Base-by-base conservation (phyloP, 139 green algal species). In the Pleodorina starrii region DNA sequence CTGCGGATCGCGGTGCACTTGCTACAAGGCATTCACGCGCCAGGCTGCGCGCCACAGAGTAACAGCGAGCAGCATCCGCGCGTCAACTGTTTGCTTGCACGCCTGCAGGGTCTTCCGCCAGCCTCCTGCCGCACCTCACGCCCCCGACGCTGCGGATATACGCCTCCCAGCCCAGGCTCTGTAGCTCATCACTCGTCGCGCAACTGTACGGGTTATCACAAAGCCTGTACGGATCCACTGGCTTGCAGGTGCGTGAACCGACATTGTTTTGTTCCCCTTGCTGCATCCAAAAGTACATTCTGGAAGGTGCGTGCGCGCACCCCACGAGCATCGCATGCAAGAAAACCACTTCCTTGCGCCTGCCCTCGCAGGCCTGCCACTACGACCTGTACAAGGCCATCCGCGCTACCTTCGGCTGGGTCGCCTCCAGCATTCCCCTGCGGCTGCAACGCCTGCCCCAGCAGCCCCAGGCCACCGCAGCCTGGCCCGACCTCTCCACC, bases 241-340 rank as follows among this genome's bases (percentile, higher is more conserved):
- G 35, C 1, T 11, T 84, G 76, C 76, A 84, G 76, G 76, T 79
- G n/a, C n/a, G n/a, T n/a, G n/a, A n/a, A n/a, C n/a, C n/a, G n/a
- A n/a, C n/a, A n/a, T n/a, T n/a, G n/a, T n/a, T n/a, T n/a, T n/a
- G n/a, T n/a, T n/a, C n/a, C n/a, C n/a, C n/a, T n/a, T n/a, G n/a
- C n/a, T n/a, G n/a, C n/a, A n/a, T n/a, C n/a, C n/a, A n/a, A n/a
- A n/a, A n/a, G n/a, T n/a, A n/a, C n/a, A n/a, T n/a, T n/a, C n/a
- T n/a, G n/a, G n/a, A n/a, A n/a, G n/a, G n/a, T n/a, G n/a, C n/a
- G n/a, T n/a, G n/a, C n/a, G n/a, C n/a, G n/a, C n/a, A n/a, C n/a
- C n/a, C n/a, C n/a, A n/a, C n/a, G n/a, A n/a, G n/a, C n/a, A n/a
- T n/a, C n/a, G n/a, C n/a, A n/a, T n/a, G n/a, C n/a, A n/a, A n/a